A percentile compares a stretch with the other conserved stretches of the same genome.
phyloP scores from a whole-genome alignment of 345 rosid genomes.

The Microcos paniculata region DNA sequence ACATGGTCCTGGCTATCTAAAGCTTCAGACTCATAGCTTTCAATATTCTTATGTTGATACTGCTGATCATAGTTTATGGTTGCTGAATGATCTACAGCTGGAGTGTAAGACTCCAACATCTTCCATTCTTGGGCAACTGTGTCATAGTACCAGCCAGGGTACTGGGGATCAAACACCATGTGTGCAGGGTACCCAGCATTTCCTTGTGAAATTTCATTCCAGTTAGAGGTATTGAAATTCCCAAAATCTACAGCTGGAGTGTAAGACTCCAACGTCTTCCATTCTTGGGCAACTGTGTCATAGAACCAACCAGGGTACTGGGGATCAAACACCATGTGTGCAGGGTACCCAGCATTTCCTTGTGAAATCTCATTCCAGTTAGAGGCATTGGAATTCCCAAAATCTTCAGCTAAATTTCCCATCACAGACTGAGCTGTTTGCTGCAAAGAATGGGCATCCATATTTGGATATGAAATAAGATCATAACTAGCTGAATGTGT shows the following conservation, averaged over 20 bases:
- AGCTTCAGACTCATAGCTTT: constrained; percentile 43
- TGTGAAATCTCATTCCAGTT: constrained; percentile 69
- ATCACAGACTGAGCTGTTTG: constrained; percentile 56
- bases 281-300: constrained; percentile 67
- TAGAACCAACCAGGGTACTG: constrained; percentile 98
- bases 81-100: constrained; percentile 40
- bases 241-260: constrained; percentile 44
- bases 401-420: constrained; percentile 44
- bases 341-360: constrained; percentile 70
- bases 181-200: constrained; percentile 80
- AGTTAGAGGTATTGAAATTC: constrained; percentile 54
- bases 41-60: constrained; percentile 39
- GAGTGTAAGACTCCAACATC: constrained; percentile 60
- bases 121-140: constrained; percentile 71
- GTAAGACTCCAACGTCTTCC: constrained; percentile 70
- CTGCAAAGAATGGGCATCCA: constrained; percentile 53
- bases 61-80: constrained; percentile 40
- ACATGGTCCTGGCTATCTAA: constrained; percentile 41
- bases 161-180: constrained; percentile 86
- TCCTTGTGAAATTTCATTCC: constrained; percentile 67
- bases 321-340: constrained; percentile 83
- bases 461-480: constrained; percentile 40
- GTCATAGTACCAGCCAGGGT: constrained; percentile 96
- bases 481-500: constrained; percentile 32
- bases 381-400: constrained; percentile 55